Base-by-base conservation (phyloP, 768 basidiomycete species). In the Cystofilobasidium capitatum region DNA sequence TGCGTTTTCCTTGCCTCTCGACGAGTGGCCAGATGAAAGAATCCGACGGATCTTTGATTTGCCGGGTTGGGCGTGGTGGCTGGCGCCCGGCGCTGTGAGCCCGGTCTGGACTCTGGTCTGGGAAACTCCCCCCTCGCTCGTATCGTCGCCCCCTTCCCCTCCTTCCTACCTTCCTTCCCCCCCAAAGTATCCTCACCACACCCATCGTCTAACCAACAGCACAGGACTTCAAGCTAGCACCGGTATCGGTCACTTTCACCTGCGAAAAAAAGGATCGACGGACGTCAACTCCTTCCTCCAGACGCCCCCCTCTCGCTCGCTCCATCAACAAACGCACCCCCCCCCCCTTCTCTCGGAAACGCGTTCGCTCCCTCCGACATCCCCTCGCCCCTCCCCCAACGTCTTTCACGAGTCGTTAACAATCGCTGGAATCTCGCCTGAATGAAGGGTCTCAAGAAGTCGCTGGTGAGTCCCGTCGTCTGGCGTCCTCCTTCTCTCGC, bases 391-490 rank as follows among this genome's bases (percentile, higher is more conserved):
- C 26, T 31, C 24, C 61, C 6, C 33, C 44, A 62, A 29, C 47
- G 10, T 16, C 20, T 40, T 16, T 39, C 45, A 22, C 42, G 42
- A 4, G 17, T 24, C 42, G 20, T 31, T 24, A 24, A 26, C 24
- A 26, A 2, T 35, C 26, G 10, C 16, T 20, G 8, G 24, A 29
- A 8, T 10, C 13, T n/a, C 7, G 12, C 20, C 8, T 37, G 9
- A 17, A 78, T 78, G 78, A 79, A 79, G 74, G 75, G 75, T 2
- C 71, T 79, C 62, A 79, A 79, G 42, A 63, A 69, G 35, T 55
- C 59, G n/a, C 58, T 66, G 22, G 58, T 60, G 35, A 58, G 57
- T 60, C 31, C 29, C 14, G 1, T 14, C 26, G 9, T 8, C 12
- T 10, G 6, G 31, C 24, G 29, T 17, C 31, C 45, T 14, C 35